Percentiles rank a stretch among this genome's conserved stretches.
These are phyloP conservation scores for Plasmodium yoelii DNA, from an alignment of 169 alveolate genomes.

Conservation along the genomic window DNA sequence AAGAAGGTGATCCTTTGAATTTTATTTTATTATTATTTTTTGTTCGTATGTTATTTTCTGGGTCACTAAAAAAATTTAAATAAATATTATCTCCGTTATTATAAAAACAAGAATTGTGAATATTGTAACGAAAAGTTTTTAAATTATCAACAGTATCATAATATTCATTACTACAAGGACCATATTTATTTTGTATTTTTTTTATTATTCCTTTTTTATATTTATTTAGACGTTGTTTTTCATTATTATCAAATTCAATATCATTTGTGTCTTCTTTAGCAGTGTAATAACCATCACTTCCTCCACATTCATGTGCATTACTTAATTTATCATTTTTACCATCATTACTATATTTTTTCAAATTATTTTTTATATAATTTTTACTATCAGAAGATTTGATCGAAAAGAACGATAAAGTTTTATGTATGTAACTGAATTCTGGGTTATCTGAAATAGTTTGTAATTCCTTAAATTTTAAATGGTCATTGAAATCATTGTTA, in stretches of 20 bases:
- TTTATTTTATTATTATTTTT: background rate
- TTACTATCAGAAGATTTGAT: constrained; percentile 32
- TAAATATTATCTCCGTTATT: constrained; percentile 10
- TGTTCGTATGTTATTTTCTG: constrained; percentile 2
- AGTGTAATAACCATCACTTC: constrained; percentile 67
- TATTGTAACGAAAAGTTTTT: background rate
- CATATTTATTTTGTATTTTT: constrained; percentile 16
- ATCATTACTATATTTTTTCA: background rate
- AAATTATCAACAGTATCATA: constrained; percentile 43
- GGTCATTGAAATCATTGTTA: background rate
- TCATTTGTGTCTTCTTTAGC: constrained; percentile 10
- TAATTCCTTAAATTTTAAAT: background rate
- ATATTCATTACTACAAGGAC: constrained; percentile 11
- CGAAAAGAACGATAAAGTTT: constrained; percentile 54
- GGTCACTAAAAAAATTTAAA: constrained; percentile 32
- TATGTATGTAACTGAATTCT: constrained; percentile 23
- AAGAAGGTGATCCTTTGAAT: background rate
- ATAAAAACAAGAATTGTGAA: background rate
- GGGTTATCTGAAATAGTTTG: background rate
- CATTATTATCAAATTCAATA: constrained; percentile 5
- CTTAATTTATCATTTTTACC: constrained; percentile 4
- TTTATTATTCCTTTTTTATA: constrained; percentile 7
- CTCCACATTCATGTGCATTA: background rate
- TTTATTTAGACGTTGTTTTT: background rate
- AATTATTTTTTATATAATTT: constrained; percentile 5